Evolutionary conservation across 495 filamentous ascomycete species (phyloP).

Genomic region (Penicillium goetzii): DNA sequence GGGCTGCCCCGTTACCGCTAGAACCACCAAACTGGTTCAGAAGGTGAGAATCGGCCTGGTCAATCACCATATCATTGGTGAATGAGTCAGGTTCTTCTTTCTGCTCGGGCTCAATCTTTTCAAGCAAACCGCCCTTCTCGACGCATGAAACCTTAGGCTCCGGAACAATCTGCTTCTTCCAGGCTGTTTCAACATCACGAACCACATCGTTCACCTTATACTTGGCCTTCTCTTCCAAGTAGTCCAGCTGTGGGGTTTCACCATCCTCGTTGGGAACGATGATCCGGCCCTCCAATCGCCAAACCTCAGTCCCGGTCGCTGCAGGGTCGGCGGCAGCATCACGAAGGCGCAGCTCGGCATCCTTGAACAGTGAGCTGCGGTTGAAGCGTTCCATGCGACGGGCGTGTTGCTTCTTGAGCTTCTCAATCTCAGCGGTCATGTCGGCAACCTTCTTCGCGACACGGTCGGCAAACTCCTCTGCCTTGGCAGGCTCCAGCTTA

Average conservation of each 20-base stretch:
- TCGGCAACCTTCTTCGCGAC: constrained; percentile 66
- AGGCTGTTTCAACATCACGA: constrained; percentile 57
- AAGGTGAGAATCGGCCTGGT: constrained; percentile 59
- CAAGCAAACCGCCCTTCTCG: constrained; percentile 71
- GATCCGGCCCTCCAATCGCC: constrained; percentile 65
- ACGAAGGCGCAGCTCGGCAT: constrained; percentile 62
- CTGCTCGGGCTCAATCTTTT: constrained; percentile 56
- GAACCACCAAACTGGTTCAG: constrained; percentile 67
- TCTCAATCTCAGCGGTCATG: constrained; percentile 76
- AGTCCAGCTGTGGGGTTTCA: constrained; percentile 41
- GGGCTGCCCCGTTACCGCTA: constrained; percentile 37
- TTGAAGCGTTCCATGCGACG: constrained; percentile 74
- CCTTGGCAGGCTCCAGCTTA: constrained; percentile 66
- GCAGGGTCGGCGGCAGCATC: constrained; percentile 54
- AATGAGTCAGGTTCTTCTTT: constrained; percentile 36
- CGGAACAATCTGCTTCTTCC: constrained; percentile 58
- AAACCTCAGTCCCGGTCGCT: constrained; percentile 58
- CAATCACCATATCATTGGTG: constrained; percentile 69
- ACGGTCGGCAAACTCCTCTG: constrained; percentile 76
- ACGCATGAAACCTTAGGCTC: constrained; percentile 68
- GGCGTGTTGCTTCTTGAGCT: constrained; percentile 77
- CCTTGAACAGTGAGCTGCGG: constrained; percentile 63
- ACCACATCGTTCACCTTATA: constrained; percentile 65
- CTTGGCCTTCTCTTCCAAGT: constrained; percentile 48
- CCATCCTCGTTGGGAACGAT: constrained; percentile 56